Percentiles rank a stretch among this genome's conserved stretches.
Conservation (phyloP, 257 asterid species). For the Plantago elongata region DNA sequence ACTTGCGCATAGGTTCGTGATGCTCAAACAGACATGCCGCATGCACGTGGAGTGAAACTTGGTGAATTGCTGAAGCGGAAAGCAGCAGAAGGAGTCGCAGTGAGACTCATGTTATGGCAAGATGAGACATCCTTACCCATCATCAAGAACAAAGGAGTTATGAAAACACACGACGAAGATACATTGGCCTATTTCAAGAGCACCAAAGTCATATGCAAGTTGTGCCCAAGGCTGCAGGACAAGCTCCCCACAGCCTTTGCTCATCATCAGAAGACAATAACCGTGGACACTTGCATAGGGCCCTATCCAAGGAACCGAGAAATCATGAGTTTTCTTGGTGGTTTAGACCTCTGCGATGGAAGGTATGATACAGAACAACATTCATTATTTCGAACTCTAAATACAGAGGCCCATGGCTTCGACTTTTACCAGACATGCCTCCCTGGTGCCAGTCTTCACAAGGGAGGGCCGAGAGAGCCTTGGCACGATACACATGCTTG, state of each 20-base stretch:
- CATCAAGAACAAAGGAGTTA: constrained; percentile 76
- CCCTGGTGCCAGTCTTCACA: constrained; percentile 67
- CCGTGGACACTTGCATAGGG: constrained; percentile 42
- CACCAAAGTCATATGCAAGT: constrained; percentile 61
- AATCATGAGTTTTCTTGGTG: constrained; percentile 74
- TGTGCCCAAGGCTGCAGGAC: constrained; percentile 68
- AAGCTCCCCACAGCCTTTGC: constrained; percentile 74
- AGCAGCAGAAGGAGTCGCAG: constrained; percentile 84
- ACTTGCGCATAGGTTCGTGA: constrained; percentile 55
- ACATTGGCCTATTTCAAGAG: constrained; percentile 62
- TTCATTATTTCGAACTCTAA: constrained; percentile 68
- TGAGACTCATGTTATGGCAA: constrained; percentile 78
- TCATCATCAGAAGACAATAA: constrained; percentile 76
- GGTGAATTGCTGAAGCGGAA: constrained; percentile 70
- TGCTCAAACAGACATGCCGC: constrained; percentile 52
- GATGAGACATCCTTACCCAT: constrained; percentile 78
- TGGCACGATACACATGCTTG: constrained; percentile 93
- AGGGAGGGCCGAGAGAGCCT: constrained; percentile 93
- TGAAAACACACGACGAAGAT: constrained; percentile 86
- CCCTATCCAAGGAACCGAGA: constrained; percentile 53
- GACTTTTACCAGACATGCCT: constrained; percentile 87
- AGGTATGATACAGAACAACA: constrained; percentile 83
- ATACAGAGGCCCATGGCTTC: constrained; percentile 61
- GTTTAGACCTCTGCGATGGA: constrained; percentile 87
- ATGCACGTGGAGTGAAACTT: constrained; percentile 71